Percentiles rank a stretch among this genome's conserved stretches.
Conservation (phyloP, 371 early-diverging fungal species). For the Cokeromyces recurvatus region DNA sequence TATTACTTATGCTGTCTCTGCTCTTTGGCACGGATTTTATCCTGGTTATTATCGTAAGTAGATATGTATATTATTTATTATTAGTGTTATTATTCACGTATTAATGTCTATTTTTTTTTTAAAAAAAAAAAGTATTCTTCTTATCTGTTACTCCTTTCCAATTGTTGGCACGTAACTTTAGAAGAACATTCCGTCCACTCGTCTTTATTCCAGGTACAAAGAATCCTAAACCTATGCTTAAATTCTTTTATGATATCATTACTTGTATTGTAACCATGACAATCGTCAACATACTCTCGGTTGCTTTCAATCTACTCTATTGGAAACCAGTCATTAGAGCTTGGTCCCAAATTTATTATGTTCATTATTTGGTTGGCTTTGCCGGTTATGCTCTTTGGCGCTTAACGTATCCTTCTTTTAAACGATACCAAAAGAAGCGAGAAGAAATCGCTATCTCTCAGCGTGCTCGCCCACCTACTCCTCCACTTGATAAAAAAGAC, state of each 20-base stretch:
- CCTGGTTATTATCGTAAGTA: constrained; percentile 75
- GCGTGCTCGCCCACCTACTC: constrained; percentile 1
- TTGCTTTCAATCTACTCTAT: constrained; percentile 61
- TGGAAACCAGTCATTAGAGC: constrained; percentile 43
- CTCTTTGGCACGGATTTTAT: constrained; percentile 92
- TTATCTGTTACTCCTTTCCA: constrained; percentile 48
- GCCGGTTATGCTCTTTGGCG: not conserved
- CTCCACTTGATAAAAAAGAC: constrained; percentile 1
- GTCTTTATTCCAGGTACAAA: constrained; percentile 38
- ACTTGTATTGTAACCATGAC: constrained; percentile 60
- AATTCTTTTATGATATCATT: constrained; percentile 54
- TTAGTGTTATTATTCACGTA: no score
- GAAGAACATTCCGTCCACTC: constrained; percentile 61
- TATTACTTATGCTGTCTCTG: constrained; percentile 68
- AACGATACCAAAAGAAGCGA: not conserved
- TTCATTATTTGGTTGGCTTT: constrained; percentile 24
- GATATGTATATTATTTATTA: constrained; percentile 2
- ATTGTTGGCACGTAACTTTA: constrained; percentile 42
- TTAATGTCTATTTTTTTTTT: no score
- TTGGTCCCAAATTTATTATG: constrained; percentile 56
- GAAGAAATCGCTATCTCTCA: not conserved
- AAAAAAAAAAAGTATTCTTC: constrained; percentile 41
- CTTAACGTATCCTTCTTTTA: not conserved
- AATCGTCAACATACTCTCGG: constrained; percentile 60
- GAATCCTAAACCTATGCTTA: constrained; percentile 22